These are phyloP conservation scores for Wickerhamiella dianesei DNA, from an alignment of 805 yeast genomes.

Conservation along the genomic window DNA sequence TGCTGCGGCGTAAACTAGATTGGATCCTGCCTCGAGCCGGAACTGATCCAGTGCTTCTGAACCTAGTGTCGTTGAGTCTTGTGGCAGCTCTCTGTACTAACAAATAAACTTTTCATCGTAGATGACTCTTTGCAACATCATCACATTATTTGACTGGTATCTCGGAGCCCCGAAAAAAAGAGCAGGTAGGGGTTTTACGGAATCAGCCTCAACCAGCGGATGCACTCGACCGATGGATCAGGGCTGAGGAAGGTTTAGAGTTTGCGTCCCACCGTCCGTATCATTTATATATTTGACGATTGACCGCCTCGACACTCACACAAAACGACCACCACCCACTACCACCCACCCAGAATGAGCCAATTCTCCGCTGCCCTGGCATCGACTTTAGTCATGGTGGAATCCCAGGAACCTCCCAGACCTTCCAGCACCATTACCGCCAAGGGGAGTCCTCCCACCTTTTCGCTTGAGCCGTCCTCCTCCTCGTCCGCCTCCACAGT, in stretches of 20 bases:
- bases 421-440: neutral
- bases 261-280: neutral
- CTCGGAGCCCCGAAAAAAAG: too few relatives aligned
- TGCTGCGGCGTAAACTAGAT: too few relatives aligned
- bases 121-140: too few relatives aligned
- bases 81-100: too few relatives aligned
- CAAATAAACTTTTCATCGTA: too few relatives aligned
- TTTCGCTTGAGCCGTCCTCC: neutral
- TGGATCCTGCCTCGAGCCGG: too few relatives aligned
- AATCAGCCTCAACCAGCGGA: neutral
- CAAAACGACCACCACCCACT: too few relatives aligned
- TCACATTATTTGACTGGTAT: too few relatives aligned
- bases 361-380: neutral
- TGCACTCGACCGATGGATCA: too few relatives aligned
- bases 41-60: too few relatives aligned
- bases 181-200: neutral
- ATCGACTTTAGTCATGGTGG: slow-evolving; percentile 1
- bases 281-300: neutral
- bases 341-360: neutral
- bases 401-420: neutral
- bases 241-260: neutral
- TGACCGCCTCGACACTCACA: too few relatives aligned
- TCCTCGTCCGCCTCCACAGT: neutral
- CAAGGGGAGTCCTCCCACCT: neutral
- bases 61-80: too few relatives aligned